Evolutionary conservation across 345 rosid genomes (phyloP), one percentile per base, ranked within the genome.

Genomic region (Cardamine resedifolia): DNA sequence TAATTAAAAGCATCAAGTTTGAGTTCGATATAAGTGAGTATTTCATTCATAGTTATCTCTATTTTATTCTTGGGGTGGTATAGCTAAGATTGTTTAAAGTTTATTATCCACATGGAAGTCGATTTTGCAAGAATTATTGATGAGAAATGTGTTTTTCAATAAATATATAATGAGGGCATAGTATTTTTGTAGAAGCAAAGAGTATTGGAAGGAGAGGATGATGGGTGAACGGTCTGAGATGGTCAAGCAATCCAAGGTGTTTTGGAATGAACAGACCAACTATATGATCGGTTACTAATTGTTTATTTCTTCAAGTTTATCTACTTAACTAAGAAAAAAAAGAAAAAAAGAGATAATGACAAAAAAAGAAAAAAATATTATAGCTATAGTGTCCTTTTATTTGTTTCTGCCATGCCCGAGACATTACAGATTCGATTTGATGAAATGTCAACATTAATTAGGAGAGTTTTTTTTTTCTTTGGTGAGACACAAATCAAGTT

Each of bases 211-310:
- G 77, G 87, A 87, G 73, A 83, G 98, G 72, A 66, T 78, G 68
- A 14, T 21, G 3, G 75, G 52, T 0, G 96, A 87, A 78, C 87
- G 91, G 1, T 80, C 88, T 14, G 90, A 87, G 81, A 80, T 70
- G 73, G 80, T 85, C 71, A 90, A 85, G 84, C 98, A 93, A 47
- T 81, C 88, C 8, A 93, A 81, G 83, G 82, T 79, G 30, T 90
- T 79, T 66, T 93, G 98, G 97, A 87, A 85, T 33, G 53, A 67
- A 26, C 98, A 85, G 77, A 82, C 98, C 15, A 77, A 79, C 58
- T 74, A 77, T 12, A 81, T 79, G 10, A 74, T 90, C 56, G 97
- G 97, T 36, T 88, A 78, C 77, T 87, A 78, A 79, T 68, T 33
- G 21, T 58, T 16, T 15, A 5, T 24, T 48, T 27, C 63, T 44